A percentile compares a stretch with the other conserved stretches of the same genome.
phyloP scores from a whole-genome alignment of 345 rosid species.

The Salix brachista region DNA sequence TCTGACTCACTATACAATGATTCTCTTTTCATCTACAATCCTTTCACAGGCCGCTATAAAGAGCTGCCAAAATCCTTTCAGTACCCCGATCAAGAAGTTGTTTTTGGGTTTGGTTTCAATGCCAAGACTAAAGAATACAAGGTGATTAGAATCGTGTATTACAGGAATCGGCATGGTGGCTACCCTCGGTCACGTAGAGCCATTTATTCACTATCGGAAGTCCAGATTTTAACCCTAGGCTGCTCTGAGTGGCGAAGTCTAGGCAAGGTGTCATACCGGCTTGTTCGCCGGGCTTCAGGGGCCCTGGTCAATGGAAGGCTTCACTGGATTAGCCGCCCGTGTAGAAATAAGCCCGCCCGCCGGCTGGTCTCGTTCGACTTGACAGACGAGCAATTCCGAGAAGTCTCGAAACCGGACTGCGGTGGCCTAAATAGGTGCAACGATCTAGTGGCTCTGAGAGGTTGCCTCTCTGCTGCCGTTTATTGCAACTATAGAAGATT shows the following conservation, averaged over 20 bases:
- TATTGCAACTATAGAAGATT: conserved; percentile 63
- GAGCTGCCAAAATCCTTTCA: conserved; percentile 30
- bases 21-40: conserved; percentile 30
- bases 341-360: conserved; percentile 54
- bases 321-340: conserved; percentile 70
- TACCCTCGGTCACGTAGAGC: conserved; percentile 24
- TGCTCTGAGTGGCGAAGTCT: conserved; percentile 52
- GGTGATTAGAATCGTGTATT: conserved; percentile 36
- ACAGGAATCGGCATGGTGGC: conserved; percentile 15
- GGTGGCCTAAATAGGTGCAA: conserved; percentile 60
- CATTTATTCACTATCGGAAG: conserved; percentile 26
- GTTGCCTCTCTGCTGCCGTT: conserved; percentile 61
- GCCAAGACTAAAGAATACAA: conserved; percentile 30
- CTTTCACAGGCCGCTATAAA: conserved; percentile 30
- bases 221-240: conserved; percentile 34
- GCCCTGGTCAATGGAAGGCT: conserved; percentile 70
- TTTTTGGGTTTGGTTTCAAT: conserved; percentile 43
- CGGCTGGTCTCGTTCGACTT: conserved; percentile 71
- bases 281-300: conserved; percentile 56
- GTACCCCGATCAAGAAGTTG: conserved; percentile 25
- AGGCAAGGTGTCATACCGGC: conserved; percentile 59
- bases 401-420: conserved; percentile 67
- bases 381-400: conserved; percentile 63
- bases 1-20: conserved; percentile 26
- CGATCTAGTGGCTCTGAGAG: conserved; percentile 46